Evolutionary conservation across 202 grass and related monocot genomes (phyloP), one percentile per base, ranked within the genome.

Genomic region (Schoenoplectus triqueter): DNA sequence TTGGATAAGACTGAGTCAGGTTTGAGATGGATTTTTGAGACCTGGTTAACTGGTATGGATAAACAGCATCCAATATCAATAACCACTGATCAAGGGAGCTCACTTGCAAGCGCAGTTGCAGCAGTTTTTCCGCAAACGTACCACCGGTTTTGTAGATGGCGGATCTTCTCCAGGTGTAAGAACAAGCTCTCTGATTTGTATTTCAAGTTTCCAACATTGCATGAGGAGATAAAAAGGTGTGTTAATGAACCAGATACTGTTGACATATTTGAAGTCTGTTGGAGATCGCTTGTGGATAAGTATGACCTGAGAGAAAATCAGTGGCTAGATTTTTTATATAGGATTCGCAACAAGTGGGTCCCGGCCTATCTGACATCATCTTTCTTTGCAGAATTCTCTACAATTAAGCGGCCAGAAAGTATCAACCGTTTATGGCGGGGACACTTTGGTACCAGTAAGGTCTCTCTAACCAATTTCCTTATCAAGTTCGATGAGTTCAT

Each of bases 121-220:
- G 90, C 90, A 75, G 84, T 92, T 78, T 95, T 98, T 88, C 93
- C 95, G 54, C 88, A 91, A 18, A 92, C 92, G 59, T 88, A 78
- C 63, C 95, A 98, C 90, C 91, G 93, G 21, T 84, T 95, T 50
- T 98, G 95, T 71, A 94, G 95, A 87, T 98, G 95, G 93, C 71
- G 88, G 19, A 87, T 98, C 80, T 92, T 98, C 66, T 90, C 95
- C 68, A 94, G 91, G 87, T 98, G 93, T 78, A 95, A 92, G 88
- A 98, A 92, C 87, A 95, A 89, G 85, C 69, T 98, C 4, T 92
- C 85, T 84, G 95, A 95, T 89, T 74, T 89, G 48, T 92, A 87
- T 87, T 72, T 67, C 21, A 92, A 83, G 78, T 92, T 88, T 87
- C 90, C 91, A 55, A 74, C 60, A 71, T 84, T 98, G 60, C 91